Conservation (phyloP, 129 eudicot genomes). For the Solidago caesia region DNA sequence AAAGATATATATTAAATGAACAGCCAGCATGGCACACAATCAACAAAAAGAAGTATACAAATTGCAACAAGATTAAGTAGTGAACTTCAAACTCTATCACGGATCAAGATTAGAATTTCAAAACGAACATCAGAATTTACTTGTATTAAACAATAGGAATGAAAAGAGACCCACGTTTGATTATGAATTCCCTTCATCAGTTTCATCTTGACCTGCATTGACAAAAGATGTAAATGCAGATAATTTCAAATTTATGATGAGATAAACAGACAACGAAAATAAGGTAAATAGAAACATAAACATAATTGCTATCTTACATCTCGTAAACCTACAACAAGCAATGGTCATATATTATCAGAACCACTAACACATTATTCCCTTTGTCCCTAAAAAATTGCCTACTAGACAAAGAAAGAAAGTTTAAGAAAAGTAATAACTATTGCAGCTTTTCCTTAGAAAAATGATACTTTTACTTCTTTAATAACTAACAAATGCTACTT, state of each 20-base stretch:
- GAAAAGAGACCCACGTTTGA: conserved; percentile 59
- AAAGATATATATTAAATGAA: no score
- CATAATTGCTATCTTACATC: not conserved
- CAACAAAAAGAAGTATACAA: not conserved
- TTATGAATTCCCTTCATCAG: conserved; percentile 65
- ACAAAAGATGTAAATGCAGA: conserved; percentile 12
- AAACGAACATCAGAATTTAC: not conserved
- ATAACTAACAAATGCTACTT: no score
- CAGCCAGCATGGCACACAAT: no score
- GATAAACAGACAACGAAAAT: conserved; percentile 16
- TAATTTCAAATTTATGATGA: not conserved
- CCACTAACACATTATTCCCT: no score
- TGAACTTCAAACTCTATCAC: not conserved
- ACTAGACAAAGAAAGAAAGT: no score
- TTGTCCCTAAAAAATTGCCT: no score
- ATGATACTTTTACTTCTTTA: no score
- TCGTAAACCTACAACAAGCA: not conserved
- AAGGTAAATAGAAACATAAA: conserved; percentile 1
- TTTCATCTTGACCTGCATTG: conserved; percentile 78
- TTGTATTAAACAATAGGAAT: conserved; percentile 9
- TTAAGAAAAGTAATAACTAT: no score
- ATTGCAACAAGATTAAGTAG: conserved; percentile 9
- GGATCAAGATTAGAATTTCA: conserved; percentile 3
- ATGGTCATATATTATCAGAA: not conserved
- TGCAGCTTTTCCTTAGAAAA: no score